These are phyloP conservation scores for Arthroderma sp. DNA, from an alignment of 2,329 filamentous ascomycete species.

Conservation along the genomic window DNA sequence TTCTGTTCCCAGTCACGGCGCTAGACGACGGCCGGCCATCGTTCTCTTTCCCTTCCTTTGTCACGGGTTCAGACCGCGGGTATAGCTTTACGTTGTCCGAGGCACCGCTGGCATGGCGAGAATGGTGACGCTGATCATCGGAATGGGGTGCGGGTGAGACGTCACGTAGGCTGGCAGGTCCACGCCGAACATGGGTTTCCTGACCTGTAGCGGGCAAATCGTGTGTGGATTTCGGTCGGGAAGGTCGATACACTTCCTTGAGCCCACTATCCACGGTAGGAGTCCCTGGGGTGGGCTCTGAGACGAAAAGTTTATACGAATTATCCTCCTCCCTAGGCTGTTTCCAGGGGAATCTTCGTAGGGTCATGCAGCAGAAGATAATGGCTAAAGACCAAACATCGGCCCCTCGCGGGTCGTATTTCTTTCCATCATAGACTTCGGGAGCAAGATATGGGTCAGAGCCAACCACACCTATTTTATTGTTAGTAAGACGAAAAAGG, in stretches of 20 bases:
- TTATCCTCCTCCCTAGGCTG: constrained; percentile 83
- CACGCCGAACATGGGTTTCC: constrained; percentile 10
- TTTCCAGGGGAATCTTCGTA: constrained; percentile 94
- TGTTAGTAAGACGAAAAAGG: constrained; percentile 1
- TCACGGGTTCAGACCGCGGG: constrained; percentile 10
- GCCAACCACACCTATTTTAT: constrained; percentile 52
- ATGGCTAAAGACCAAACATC: constrained; percentile 98
- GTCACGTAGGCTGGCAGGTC: constrained; percentile 1
- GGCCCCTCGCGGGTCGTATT: constrained; percentile 85
- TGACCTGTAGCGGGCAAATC: constrained; percentile 20
- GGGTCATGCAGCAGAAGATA: constrained; percentile 97
- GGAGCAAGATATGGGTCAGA: constrained; percentile 95
- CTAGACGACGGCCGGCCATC: constrained; percentile 7
- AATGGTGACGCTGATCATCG: constrained; percentile 7
- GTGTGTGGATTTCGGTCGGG: constrained; percentile 22
- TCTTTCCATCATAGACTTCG: constrained; percentile 85
- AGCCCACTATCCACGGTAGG: constrained; percentile 30
- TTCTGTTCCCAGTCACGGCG: constrained; percentile 10
- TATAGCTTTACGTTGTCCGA: constrained; percentile 3
- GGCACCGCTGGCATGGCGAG: constrained; percentile 3
- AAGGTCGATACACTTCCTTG: constrained; percentile 12
- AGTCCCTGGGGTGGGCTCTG: constrained; percentile 62
- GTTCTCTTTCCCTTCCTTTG: constrained; percentile 7
- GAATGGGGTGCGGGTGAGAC: background rate
- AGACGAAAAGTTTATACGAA: constrained; percentile 84